Conservation (phyloP, 2,329 filamentous ascomycete genomes). For the Exophiala bonariae region DNA sequence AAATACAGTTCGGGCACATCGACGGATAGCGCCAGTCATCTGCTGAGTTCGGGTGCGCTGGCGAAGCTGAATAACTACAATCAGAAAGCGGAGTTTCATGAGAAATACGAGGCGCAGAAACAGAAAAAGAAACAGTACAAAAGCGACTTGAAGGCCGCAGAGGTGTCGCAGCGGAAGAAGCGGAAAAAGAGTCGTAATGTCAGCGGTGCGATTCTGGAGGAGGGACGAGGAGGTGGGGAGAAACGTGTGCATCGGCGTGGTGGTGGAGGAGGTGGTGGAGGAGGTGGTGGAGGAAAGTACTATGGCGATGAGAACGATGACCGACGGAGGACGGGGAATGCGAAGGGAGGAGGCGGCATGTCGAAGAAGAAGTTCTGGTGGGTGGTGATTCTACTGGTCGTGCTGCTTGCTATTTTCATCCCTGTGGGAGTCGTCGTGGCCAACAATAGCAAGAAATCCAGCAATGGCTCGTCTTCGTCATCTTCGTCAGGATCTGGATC, state of each 20-base stretch:
- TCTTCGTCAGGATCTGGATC: conserved; percentile 27
- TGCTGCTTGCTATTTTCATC: conserved; percentile 65
- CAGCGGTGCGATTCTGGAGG: conserved; percentile 69
- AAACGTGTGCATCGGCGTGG: conserved; percentile 44
- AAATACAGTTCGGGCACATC: conserved; percentile 42
- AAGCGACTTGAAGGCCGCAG: conserved; percentile 29
- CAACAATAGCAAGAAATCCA: conserved; percentile 52
- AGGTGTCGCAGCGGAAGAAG: conserved; percentile 37
- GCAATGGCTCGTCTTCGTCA: conserved; percentile 16
- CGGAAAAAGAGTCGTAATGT: conserved; percentile 62
- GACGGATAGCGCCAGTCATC: conserved; percentile 41
- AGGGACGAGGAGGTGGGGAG: conserved; percentile 56
- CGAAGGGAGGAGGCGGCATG: conserved; percentile 36
- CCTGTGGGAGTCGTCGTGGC: conserved; percentile 66
- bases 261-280: conserved; percentile 38
- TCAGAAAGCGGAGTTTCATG: conserved; percentile 51
- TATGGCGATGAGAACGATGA: conserved; percentile 35
- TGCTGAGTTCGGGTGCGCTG: conserved; percentile 58
- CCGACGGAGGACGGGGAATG: too few species aligned
- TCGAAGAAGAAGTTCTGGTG: conserved; percentile 54
- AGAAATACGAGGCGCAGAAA: conserved; percentile 42
- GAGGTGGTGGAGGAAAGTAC: conserved; percentile 50
- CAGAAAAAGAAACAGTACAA: conserved; percentile 36
- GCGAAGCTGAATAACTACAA: conserved; percentile 67
- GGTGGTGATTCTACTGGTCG: conserved; percentile 52